These are phyloP conservation scores for Betula pendula DNA, from an alignment of 306 rosid genomes.

Conservation along the genomic window DNA sequence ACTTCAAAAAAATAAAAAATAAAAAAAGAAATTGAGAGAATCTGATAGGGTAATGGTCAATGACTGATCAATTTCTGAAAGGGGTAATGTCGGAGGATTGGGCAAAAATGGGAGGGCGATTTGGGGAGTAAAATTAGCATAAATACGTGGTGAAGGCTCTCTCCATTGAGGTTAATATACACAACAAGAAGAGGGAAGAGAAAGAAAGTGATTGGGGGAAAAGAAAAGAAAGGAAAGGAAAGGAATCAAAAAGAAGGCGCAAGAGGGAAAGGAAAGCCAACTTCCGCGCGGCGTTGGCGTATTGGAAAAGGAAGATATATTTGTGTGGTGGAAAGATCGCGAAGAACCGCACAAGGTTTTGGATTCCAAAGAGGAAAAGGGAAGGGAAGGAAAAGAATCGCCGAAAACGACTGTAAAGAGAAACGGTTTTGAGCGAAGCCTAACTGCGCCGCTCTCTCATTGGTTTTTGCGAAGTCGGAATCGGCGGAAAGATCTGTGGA, in stretches of 20 bases:
- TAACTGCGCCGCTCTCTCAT: too few species aligned
- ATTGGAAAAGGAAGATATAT: not conserved
- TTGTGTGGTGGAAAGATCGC: not conserved
- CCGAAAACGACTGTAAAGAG: not conserved
- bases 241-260: not conserved
- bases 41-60: too few species aligned
- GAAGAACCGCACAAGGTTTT: not conserved
- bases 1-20: too few species aligned
- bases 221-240: not conserved
- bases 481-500: constrained; percentile 3
- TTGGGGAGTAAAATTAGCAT: not conserved
- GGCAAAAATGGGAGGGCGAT: not conserved
- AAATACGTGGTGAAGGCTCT: not conserved
- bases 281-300: constrained; percentile 11
- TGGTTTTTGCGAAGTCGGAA: not conserved
- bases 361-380: not conserved
- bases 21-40: too few species aligned
- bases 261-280: not conserved
- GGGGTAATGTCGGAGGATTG: not conserved
- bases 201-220: not conserved
- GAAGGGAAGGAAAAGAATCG: not conserved
- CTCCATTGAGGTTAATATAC: too few species aligned
- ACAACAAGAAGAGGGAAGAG: not conserved
- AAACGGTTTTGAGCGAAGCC: not conserved
- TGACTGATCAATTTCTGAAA: not conserved